Conservation (phyloP, 352 stramenopile species). For the Globisporangium spinosum region DNA sequence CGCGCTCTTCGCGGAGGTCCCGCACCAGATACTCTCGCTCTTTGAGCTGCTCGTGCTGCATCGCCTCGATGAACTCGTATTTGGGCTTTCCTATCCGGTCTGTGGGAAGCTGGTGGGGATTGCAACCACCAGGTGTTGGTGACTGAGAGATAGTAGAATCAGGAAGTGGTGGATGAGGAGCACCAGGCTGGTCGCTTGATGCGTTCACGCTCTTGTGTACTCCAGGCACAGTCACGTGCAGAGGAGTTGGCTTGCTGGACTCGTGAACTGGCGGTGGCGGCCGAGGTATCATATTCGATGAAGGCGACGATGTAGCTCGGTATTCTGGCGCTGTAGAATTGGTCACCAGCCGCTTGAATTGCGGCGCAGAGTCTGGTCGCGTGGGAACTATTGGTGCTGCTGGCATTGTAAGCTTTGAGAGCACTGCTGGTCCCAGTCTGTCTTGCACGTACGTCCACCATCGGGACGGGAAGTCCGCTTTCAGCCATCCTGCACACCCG, state of each 20-base stretch:
- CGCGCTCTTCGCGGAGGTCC: slow-evolving; percentile 57
- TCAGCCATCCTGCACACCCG: slow-evolving; percentile 34
- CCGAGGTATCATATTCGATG: slow-evolving; percentile 7
- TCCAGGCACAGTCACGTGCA: slow-evolving; percentile 4
- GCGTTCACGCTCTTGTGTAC: not conserved
- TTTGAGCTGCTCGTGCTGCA: slow-evolving; percentile 37
- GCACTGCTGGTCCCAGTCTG: slow-evolving; percentile 19
- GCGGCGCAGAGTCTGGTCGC: slow-evolving; percentile 12
- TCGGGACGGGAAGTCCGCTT: slow-evolving; percentile 42
- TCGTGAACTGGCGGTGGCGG: not conserved
- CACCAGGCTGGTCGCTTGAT: not conserved
- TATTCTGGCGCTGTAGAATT: not conserved
- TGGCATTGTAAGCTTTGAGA: slow-evolving; percentile 11
- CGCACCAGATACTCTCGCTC: slow-evolving; percentile 43
- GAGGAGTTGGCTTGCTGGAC: not conserved
- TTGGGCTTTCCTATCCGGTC: slow-evolving; percentile 40
- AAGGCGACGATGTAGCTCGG: slow-evolving; percentile 3
- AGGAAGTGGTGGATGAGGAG: not conserved
- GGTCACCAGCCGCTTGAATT: not conserved
- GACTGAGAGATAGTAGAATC: not conserved
- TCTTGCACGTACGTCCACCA: slow-evolving; percentile 39
- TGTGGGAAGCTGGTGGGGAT: slow-evolving; percentile 51
- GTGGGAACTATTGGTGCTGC: not conserved
- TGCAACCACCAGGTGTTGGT: slow-evolving; percentile 23
- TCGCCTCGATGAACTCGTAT: slow-evolving; percentile 36